Evolutionary conservation across 768 basidiomycete species (phyloP), one percentile per base, ranked within the genome.

Genomic region (Hydnum rufescens): DNA sequence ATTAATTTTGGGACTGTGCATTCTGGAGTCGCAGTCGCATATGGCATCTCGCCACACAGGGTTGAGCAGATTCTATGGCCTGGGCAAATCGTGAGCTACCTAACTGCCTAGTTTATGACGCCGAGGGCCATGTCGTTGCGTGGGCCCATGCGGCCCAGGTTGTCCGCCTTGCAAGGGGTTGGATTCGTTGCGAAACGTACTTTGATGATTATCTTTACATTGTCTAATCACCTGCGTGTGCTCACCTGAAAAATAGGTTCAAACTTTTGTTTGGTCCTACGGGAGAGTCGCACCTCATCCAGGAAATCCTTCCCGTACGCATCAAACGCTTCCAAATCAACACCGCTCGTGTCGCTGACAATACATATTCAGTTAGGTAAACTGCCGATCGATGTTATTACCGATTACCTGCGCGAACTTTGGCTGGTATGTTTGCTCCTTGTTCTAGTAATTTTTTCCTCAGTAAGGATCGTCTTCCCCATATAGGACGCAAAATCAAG

Each of bases 1-100:
- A 85, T 87, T 55, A 83, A 87, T 51, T 56, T 56, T 36, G 84
- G 84, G 64, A 87, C 85, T 2, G 87, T 82, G 3, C 87, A 85
- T 66, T 86, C 84, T 26, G 85, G 85, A 55, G 80, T 88, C 54
- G 83, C 87, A 0, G 90, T 84, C 60, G 86, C 82, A 4, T 88
- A 85, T 4, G 81, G 88, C 57, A 82, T 88, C 54, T 75, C 81
- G 5, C 74, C 73, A 0, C 87, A 87, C 16, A 71, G 72, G 57
- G 73, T 88, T 3, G 88, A 87, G 57, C 86, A 89, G 61, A 86
- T 90, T 52, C 64, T 90, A 54, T 90, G 87, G 87, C 86, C 83
- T 0, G 84, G 83, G 4, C 81, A 81, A 2, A 74, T 78, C 57
- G 87, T 89, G 65, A 90, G 68, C 76, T 80, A 36, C 82, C 87